phyloP scores from a whole-genome alignment of 345 rosid genomes.

The Arabis alpina region DNA sequence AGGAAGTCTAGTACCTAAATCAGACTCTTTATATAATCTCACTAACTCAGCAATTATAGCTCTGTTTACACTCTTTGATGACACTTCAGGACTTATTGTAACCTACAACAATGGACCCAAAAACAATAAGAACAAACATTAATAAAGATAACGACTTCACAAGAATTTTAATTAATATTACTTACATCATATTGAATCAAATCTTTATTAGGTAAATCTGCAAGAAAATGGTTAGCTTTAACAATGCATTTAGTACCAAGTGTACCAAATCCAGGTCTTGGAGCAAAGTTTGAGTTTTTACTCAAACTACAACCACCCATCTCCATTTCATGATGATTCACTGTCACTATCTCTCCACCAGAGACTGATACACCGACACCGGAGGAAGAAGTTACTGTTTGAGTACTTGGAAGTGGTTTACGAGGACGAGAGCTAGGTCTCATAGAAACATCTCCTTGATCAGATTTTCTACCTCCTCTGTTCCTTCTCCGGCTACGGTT shows the following conservation, averaged over 20 bases:
- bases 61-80: slow-evolving; percentile 85
- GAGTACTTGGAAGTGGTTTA: slow-evolving; percentile 49
- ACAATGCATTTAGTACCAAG: slow-evolving; percentile 93
- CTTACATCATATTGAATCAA: slow-evolving; percentile 92
- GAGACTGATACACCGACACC: neutral
- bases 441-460: slow-evolving; percentile 81
- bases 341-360: slow-evolving; percentile 26
- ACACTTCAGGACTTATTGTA: slow-evolving; percentile 90
- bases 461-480: slow-evolving; percentile 93
- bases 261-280: slow-evolving; percentile 87
- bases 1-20: slow-evolving; percentile 88
- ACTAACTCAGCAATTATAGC: slow-evolving; percentile 95
- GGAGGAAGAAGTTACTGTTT: neutral
- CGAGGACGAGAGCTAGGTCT: slow-evolving; percentile 97
- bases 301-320: slow-evolving; percentile 69
- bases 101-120: slow-evolving; percentile 66
- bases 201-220: slow-evolving; percentile 90
- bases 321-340: slow-evolving; percentile 47
- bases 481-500: slow-evolving; percentile 83
- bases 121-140: slow-evolving; percentile 47
- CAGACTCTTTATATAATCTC: slow-evolving; percentile 82
- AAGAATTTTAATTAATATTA: no score
- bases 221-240: slow-evolving; percentile 97
- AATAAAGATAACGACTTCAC: slow-evolving; percentile 18
- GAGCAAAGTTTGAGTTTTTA: slow-evolving; percentile 76